phyloP scores from a whole-genome alignment of 2,329 filamentous ascomycete genomes.

The Xylariaceae sp. region DNA sequence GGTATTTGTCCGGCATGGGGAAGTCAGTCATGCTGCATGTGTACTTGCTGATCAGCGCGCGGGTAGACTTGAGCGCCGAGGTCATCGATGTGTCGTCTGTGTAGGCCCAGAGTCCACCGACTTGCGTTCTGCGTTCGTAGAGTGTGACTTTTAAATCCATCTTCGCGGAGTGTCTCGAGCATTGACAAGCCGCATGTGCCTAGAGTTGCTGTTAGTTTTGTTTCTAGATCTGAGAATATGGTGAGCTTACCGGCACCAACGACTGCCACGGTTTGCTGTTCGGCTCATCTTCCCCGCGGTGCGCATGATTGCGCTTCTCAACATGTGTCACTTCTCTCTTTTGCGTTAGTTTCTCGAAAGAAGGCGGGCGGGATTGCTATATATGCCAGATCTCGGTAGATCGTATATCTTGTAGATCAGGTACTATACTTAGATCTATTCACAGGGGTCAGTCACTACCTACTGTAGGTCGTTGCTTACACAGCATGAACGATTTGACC shows the following conservation, averaged over 20 bases:
- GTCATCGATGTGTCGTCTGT: constrained; percentile 28
- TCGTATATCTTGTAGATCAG: too few relatives aligned
- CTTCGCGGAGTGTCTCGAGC: constrained; percentile 34
- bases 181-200: constrained; percentile 24
- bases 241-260: constrained; percentile 5
- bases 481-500: too few relatives aligned
- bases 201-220: constrained; percentile 3
- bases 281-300: background rate
- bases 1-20: constrained; percentile 31
- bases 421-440: too few relatives aligned
- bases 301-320: too few relatives aligned
- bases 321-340: too few relatives aligned
- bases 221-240: background rate
- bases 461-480: too few relatives aligned
- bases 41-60: constrained; percentile 30
- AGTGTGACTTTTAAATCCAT: constrained; percentile 34
- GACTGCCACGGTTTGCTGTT: constrained; percentile 5
- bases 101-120: constrained; percentile 38
- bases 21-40: constrained; percentile 33
- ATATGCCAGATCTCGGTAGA: too few relatives aligned
- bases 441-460: too few relatives aligned
- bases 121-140: constrained; percentile 30
- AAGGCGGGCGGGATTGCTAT: too few relatives aligned
- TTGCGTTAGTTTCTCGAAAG: too few relatives aligned
- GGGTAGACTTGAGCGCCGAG: constrained; percentile 24